Evolutionary conservation across 2,329 filamentous ascomycete genomes (phyloP), one percentile per base, ranked within the genome.

Genomic region (Stagonosporopsis tanaceti): DNA sequence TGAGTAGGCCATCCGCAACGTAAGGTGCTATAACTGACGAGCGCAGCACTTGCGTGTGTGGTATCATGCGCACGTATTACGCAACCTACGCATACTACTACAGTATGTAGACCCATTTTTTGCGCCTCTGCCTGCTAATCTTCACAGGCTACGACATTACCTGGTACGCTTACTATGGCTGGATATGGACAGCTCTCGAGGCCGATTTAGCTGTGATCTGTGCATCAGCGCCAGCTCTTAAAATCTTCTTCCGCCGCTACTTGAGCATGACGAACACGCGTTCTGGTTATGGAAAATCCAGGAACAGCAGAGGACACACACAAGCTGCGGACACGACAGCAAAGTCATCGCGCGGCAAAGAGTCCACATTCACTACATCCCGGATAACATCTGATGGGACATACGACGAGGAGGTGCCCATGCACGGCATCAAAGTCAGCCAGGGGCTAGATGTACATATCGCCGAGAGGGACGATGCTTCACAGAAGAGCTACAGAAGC

Each of bases 221-320:
- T 53, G 76, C 78, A 3, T 77, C 74, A 1, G 77, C 76, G 0
- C 79, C 79, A 1, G 77, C 79, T 1, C 67, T 81, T 24, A 78
- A 80, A 28, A 71, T 77, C 17, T 77, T 80, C 61, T 78, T 80
- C 69, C 67, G 69, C n/a, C 73, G 70, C 17, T 80, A 79, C 63
- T 70, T 79, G 47, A 67, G 62, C 40, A 48, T 63, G 8, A 58
- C 57, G 3, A 50, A 35, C 15, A 56, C 56, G 6, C 59, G 59
- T 11, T 56, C 45, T 12, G 62, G 53, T 14, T 61, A 63, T 22
- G 56, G 59, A 6, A 57, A 34, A 6, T 48, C 52, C 1, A 44
- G 41, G 4, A 41, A 9, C 3, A 46, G 44, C 28, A 64, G 44
- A 39, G 50, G 47, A 12, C 46, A 35, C 25, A 61, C 48, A 37